A percentile compares a stretch with the other conserved stretches of the same genome.
These are phyloP conservation scores for Blastocystis sp. DNA, from an alignment of 352 stramenopile species.

Conservation along the genomic window DNA sequence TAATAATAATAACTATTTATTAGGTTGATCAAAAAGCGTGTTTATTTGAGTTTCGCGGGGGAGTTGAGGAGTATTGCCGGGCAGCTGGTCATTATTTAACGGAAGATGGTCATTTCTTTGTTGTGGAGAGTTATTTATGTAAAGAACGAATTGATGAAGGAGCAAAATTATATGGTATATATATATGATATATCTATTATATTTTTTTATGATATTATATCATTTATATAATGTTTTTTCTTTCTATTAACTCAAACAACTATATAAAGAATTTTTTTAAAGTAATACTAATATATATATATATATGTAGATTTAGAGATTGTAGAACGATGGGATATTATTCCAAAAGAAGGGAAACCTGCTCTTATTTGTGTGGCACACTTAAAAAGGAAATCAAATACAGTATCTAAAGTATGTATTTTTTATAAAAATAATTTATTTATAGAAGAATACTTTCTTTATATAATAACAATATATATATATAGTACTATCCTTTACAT, in stretches of 20 bases:
- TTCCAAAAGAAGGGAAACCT: conserved; percentile 39
- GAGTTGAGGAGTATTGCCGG: conserved; percentile 51
- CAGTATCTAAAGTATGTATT: no score
- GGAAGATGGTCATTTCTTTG: conserved; percentile 22
- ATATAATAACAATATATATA: background rate
- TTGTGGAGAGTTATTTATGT: conserved; percentile 24
- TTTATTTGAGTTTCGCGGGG: conserved; percentile 51
- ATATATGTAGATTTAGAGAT: conserved; percentile 30
- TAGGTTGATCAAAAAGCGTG: conserved; percentile 43
- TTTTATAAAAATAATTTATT: no score
- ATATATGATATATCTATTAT: background rate
- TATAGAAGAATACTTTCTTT: no score
- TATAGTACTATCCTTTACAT: background rate
- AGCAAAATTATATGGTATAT: background rate
- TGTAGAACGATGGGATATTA: conserved; percentile 18
- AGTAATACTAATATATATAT: no score
- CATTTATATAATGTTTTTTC: no score
- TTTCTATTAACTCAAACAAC: no score
- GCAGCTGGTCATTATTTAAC: conserved; percentile 41
- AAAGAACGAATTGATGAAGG: conserved; percentile 16
- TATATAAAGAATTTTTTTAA: no score
- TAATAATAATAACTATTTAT: no score
- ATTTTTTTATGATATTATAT: no score
- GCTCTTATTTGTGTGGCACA: conserved; percentile 39
- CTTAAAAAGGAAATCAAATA: background rate